Base-by-base conservation (phyloP, 345 rosid species). In the Heritiera littoralis region DNA sequence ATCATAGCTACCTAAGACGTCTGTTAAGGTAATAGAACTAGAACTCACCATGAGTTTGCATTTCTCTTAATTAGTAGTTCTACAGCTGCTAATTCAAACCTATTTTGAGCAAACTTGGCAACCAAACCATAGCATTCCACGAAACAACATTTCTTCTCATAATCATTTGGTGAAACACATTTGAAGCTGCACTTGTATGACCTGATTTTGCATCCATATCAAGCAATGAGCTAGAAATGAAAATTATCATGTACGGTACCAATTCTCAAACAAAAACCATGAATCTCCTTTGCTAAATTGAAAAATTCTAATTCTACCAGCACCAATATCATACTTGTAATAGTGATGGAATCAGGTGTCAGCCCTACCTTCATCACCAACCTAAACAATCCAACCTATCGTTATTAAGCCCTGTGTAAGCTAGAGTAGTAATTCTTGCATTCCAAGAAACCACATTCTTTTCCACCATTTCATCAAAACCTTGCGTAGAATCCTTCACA, bases 181-280 rank as follows among this genome's bases (percentile, higher is more conserved):
- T 51, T 20, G 73, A 73, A 52, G 77, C 66, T 77, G 80, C 52
- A 66, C 56, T 30, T 30, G 86, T 61, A 58, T 58, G 77, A 28
- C 86, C 84, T 66, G 86, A 81, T 80, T 88, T 88, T 35, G 85
- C 89, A 64, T 89, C 87, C 87, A 86, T 84, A 77, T 87, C 87
- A 52, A 87, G 87, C 85, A 89, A 81, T 6, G 90, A 86, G 80
- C 84, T 89, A 48, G 85, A 72, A 45, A 89, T 63, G 67, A 87
- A 89, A 15, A 84, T 55, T 55, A 81, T 89, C 89, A 3, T 83
- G 68, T 66, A 81, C 83, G n/a, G 86, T 28, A 17, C 81, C 89
- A 56, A 32, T 75, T 73, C 89, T 81, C 75, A 86, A 75, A 78
- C 89, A 66, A 72, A 82, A 85, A 23, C 89, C 87, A 6, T 89